phyloP scores from a whole-genome alignment of 2,329 filamentous ascomycete genomes.

The Pseudogymnoascus sp. region DNA sequence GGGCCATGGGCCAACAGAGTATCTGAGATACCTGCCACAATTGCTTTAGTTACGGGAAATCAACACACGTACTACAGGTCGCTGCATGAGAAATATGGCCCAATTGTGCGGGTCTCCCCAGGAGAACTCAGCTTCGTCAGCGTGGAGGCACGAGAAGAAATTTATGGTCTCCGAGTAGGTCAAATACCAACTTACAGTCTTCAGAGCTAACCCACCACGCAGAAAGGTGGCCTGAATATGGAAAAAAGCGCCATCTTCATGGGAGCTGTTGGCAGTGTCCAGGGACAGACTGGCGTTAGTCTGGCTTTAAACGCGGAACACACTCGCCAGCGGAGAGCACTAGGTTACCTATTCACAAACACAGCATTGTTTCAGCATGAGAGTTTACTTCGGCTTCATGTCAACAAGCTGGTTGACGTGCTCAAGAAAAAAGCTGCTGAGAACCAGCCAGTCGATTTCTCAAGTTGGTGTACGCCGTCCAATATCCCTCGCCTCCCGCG shows the following conservation, averaged over 20 bases:
- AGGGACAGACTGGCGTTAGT: not conserved
- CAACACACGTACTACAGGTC: constrained; percentile 2
- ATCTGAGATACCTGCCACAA: not conserved
- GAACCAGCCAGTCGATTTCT: not conserved
- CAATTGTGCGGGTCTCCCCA: constrained; percentile 29
- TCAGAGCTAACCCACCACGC: not conserved
- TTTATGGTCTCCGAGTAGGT: constrained; percentile 16
- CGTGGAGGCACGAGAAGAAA: constrained; percentile 27
- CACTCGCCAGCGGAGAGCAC: not conserved
- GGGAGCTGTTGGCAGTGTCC: not conserved
- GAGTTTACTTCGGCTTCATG: not conserved
- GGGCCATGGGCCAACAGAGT: constrained; percentile 1
- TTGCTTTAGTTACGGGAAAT: not conserved
- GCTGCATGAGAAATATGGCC: constrained; percentile 27
- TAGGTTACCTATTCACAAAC: not conserved
- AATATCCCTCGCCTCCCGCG: not conserved
- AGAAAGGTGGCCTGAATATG: not conserved
- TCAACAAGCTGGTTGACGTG: not conserved
- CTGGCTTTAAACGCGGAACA: not conserved
- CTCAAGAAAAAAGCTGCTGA: not conserved
- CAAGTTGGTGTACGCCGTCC: not conserved
- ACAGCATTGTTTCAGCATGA: not conserved
- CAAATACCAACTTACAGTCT: not conserved
- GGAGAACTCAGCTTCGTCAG: constrained; percentile 31
- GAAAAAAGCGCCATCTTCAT: not conserved